Percentiles rank a stretch among this genome's conserved stretches.
Conservation (phyloP, 1,284 basidiomycete species). For the Melanopsichium pennsylvanicum region DNA sequence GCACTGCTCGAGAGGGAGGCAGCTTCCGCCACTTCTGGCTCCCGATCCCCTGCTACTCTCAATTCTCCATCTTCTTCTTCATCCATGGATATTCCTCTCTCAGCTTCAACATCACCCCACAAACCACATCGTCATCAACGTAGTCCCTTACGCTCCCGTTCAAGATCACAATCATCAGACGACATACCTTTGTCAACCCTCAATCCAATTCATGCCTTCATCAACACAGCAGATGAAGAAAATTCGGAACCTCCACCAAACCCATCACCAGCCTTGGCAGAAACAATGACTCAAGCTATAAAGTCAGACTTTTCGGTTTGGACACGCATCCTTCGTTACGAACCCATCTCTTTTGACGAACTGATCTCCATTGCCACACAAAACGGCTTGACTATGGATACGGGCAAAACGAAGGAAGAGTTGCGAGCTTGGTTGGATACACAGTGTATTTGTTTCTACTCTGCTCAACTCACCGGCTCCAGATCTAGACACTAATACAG, state of each 20-base stretch:
- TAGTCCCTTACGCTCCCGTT: too few species aligned
- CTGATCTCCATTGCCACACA: conserved; percentile 28
- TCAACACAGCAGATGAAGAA: neutral
- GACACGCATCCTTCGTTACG: conserved; percentile 29
- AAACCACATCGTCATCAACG: too few species aligned
- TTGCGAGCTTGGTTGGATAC: conserved; percentile 33
- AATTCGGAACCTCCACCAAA: neutral
- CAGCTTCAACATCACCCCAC: neutral
- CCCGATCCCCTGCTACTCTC: neutral
- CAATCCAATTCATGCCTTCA: too few species aligned
- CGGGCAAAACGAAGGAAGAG: conserved; percentile 29
- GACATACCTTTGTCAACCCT: conserved; percentile 13
- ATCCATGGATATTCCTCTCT: conserved; percentile 6
- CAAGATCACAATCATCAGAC: conserved; percentile 9
- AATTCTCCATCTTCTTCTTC: neutral
- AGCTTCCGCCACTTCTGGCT: conserved; percentile 17
- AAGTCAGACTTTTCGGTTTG: conserved; percentile 3
- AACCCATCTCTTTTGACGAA: conserved; percentile 44
- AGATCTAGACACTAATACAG: conserved; percentile 19
- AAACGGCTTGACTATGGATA: conserved; percentile 12
- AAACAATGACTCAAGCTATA: conserved; percentile 24
- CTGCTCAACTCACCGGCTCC: conserved; percentile 19
- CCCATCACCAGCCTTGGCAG: conserved; percentile 16
- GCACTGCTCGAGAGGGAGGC: conserved; percentile 28
- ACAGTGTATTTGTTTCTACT: conserved; percentile 41